A percentile compares a stretch with the other conserved stretches of the same genome.
Evolutionary conservation across 2,329 filamentous ascomycete genomes (phyloP).

Genomic region (Fusarium nematophilum): DNA sequence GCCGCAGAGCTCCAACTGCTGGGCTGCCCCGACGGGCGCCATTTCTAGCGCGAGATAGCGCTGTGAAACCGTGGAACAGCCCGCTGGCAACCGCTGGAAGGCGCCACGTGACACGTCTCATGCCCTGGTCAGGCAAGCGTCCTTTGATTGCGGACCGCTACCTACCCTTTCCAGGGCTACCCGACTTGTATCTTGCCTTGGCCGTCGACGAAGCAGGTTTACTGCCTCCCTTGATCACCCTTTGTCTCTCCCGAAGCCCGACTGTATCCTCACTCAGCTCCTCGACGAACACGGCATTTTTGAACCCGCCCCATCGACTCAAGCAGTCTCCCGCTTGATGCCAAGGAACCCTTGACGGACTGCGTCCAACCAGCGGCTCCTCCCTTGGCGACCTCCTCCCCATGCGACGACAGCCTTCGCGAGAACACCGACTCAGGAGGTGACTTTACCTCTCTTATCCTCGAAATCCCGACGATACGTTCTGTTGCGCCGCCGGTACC

Average conservation of each 20-base stretch:
- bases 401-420: conserved; percentile 50
- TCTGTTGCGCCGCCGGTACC: conserved; percentile 37
- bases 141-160: conserved; percentile 42
- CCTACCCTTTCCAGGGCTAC: conserved; percentile 34
- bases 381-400: conserved; percentile 40
- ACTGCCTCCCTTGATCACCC: conserved; percentile 36
- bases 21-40: conserved; percentile 34
- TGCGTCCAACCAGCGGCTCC: conserved; percentile 40
- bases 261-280: conserved; percentile 10
- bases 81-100: conserved; percentile 37
- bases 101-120: conserved; percentile 43
- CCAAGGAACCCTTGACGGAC: conserved; percentile 40
- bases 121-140: conserved; percentile 37
- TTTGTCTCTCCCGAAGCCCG: conserved; percentile 32
- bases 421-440: conserved; percentile 48
- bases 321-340: conserved; percentile 24
- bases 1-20: conserved; percentile 6
- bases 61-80: conserved; percentile 38
- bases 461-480: conserved; percentile 35
- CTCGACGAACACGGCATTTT: conserved; percentile 15
- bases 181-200: conserved; percentile 43
- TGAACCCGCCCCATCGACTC: conserved; percentile 18
- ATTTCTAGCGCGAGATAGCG: conserved; percentile 42
- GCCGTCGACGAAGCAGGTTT: conserved; percentile 35
- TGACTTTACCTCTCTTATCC: conserved; percentile 44